Percentiles rank a stretch among this genome's conserved stretches.
Conservation (phyloP, 1,284 basidiomycete genomes). For the Sanghuangporus sanghuang region DNA sequence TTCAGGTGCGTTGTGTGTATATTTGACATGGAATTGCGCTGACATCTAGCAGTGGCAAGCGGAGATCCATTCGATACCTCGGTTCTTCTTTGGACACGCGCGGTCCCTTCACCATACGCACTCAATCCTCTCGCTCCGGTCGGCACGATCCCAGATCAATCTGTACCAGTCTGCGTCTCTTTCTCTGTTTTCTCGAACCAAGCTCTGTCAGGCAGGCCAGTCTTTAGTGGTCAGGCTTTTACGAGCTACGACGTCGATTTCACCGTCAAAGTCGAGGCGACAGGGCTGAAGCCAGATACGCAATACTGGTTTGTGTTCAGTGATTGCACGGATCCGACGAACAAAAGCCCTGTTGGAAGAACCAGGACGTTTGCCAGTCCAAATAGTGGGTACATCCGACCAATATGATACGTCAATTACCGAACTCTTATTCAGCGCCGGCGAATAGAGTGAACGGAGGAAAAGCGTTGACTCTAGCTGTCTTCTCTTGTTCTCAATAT, state of each 20-base stretch:
- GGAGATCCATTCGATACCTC: conserved; percentile 60
- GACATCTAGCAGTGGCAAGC: conserved; percentile 5
- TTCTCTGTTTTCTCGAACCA: conserved; percentile 41
- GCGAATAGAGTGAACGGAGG: conserved; percentile 49
- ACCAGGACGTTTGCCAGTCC: conserved; percentile 46
- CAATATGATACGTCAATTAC: background rate
- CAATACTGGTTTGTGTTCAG: conserved; percentile 58
- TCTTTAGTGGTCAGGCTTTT: conserved; percentile 48
- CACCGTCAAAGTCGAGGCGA: conserved; percentile 61
- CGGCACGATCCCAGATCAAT: conserved; percentile 39
- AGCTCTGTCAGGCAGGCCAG: conserved; percentile 33
- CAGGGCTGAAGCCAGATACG: conserved; percentile 46
- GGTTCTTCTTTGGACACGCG: conserved; percentile 60
- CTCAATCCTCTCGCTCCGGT: conserved; percentile 20
- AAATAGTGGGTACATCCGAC: conserved; percentile 33
- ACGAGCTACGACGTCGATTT: conserved; percentile 63
- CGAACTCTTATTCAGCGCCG: conserved; percentile 32
- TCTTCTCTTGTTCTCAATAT: conserved; percentile 58
- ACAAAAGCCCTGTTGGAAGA: conserved; percentile 41
- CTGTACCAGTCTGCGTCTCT: conserved; percentile 53
- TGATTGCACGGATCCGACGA: conserved; percentile 47
- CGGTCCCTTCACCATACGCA: conserved; percentile 32
- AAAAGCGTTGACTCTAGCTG: conserved; percentile 49
- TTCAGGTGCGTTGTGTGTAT: conserved; percentile 2
- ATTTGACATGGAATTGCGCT: background rate